Conservation (phyloP, 768 basidiomycete genomes). For the Galerina sulciceps region DNA sequence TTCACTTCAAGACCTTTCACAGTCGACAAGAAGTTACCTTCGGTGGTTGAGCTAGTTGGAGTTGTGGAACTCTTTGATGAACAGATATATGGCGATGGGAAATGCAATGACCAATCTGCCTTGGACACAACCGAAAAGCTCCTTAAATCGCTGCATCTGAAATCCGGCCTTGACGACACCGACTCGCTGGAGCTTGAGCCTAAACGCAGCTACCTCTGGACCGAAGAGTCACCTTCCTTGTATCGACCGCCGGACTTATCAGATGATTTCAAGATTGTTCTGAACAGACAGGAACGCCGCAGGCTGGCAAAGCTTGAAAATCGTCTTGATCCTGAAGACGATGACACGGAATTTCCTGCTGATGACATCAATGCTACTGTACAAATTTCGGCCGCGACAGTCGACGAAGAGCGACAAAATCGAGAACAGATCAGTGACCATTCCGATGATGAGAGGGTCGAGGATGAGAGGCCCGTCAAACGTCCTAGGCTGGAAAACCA, state of each 20-base stretch:
- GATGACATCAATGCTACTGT: neutral
- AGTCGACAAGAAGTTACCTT: conserved; percentile 39
- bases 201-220: neutral
- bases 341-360: neutral
- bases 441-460: neutral
- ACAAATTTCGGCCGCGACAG: too few relatives aligned
- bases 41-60: conserved; percentile 32
- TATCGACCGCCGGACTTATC: conserved; percentile 2
- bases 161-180: neutral
- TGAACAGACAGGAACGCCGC: conserved; percentile 46
- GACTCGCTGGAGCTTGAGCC: neutral
- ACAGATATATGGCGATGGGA: neutral
- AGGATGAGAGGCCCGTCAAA: conserved; percentile 14
- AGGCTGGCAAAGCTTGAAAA: conserved; percentile 14
- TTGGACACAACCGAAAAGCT: neutral
- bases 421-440: neutral
- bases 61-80: conserved; percentile 24
- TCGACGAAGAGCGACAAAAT: too few relatives aligned
- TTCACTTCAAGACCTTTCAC: conserved; percentile 51
- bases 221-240: neutral
- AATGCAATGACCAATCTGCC: neutral
- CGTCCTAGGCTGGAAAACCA: conserved; percentile 8
- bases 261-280: conserved; percentile 36
- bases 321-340: conserved; percentile 7
- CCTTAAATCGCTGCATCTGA: conserved; percentile 6